Percentiles rank a stretch among this genome's conserved stretches.
Conservation (phyloP, 306 rosid genomes). For the Quercus suber region DNA sequence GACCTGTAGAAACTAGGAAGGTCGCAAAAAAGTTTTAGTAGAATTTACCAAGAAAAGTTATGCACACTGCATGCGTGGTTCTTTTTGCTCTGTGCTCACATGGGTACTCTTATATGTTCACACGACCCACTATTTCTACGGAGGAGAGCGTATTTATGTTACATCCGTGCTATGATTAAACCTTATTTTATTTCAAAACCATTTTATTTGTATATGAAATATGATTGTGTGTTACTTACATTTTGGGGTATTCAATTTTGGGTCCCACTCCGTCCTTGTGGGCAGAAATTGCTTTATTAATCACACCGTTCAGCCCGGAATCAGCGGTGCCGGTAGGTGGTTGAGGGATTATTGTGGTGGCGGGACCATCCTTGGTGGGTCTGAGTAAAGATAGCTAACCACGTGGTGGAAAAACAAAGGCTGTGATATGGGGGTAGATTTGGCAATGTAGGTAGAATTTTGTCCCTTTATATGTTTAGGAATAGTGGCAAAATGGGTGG, state of each 20-base stretch:
- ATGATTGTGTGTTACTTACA: background rate
- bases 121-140: background rate
- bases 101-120: background rate
- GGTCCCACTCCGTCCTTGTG: background rate
- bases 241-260: too few species aligned
- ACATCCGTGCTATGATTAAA: background rate
- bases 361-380: background rate
- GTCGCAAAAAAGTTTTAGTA: too few species aligned
- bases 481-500: slow-evolving; percentile 12
- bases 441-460: background rate
- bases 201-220: background rate
- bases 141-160: background rate
- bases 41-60: background rate
- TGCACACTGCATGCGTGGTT: background rate
- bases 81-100: background rate
- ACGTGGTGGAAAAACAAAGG: background rate
- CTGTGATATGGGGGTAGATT: background rate
- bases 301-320: background rate
- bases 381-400: background rate
- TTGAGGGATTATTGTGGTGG: background rate
- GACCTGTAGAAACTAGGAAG: too few species aligned
- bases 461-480: background rate
- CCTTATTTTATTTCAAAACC: background rate
- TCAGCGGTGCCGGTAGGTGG: background rate
- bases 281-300: background rate